Base-by-base conservation (phyloP, 106 monocot species). In the Allium sativum region DNA sequence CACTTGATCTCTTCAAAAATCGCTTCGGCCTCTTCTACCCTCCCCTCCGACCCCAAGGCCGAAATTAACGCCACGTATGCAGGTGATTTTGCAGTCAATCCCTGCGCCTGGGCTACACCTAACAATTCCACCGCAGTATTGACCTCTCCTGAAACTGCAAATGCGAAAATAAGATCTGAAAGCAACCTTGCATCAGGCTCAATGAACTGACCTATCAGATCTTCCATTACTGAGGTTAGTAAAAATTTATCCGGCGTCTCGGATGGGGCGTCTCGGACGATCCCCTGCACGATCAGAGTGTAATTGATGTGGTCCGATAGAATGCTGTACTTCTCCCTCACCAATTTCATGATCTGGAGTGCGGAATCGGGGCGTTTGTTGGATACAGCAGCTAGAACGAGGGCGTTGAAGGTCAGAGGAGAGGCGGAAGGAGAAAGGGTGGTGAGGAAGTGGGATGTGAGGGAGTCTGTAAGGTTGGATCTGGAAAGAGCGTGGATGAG, bases 331-430 rank as follows among this genome's bases (percentile, higher is more conserved):
- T 31, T n/a, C 4, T 51, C 61, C 21, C 79, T 81, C 63, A 90
- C 79, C 40, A 73, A 59, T 40, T 72, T 46, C 31, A 96, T 76
- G 19, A 96, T 65, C 5, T 55, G 58, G 53, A 91, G 72, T 44
- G 95, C 81, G 41, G 58, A 47, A 19, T 72, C 79, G 18, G 84
- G 84, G 48, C 77, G 78, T 12, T 76, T 77, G 63, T 55, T 58
- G 54, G 73, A 46, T 16, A 84, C 90, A 17, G 79, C 75, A 52
- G 87, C 79, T 10, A 87, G 87, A 67, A 96, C 58, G 51, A 96
- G 78, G 55, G 96, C 84, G 61, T 90, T 96, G 79, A 84, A 82
- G 41, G 84, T 78, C 53, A 87, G 76, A 0, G 90, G 79, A 22
- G 90, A 87, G n/a, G 84, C 74, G 21, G 95, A 71, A 18, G 58